Base-by-base conservation (phyloP, 1,139 yeast genomes). In the Hanseniaspora gamundiae region DNA sequence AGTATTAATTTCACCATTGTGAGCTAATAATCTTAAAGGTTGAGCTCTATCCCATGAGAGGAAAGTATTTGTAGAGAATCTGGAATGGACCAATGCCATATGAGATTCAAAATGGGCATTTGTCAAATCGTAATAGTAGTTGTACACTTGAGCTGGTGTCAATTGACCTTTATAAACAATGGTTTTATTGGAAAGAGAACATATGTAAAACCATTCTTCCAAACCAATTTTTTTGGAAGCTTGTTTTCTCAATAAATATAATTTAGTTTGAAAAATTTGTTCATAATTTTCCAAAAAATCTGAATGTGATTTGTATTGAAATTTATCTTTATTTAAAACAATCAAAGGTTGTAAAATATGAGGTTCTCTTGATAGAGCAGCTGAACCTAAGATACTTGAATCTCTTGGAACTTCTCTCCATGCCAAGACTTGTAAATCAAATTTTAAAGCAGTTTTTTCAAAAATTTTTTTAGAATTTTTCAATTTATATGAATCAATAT, bases 31-130 rank as follows among this genome's bases (percentile, higher is more conserved):
- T 65, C 98, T 76, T 57, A 88, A 74, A 42, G 98, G 98, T 67
- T 91, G 98, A 33, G 98, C 98, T 67, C 98, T 79, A 67, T 91
- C 98, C 98, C 98, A 91, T 20, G 95, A 84, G 42, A 98, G 98
- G 76, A 91, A 91, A 42, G 98, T 91, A 67, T 91, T 91, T 42
- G 98, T 91, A 45, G 96, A 87, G 73, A 91, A 91, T 64, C 98
- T 80, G 22, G 97, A 88, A 68, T 91, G 98, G 42, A 88, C 97
- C 45, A 91, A 74, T 19, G 96, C 95, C 71, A 91, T 86, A 61
- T 88, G 97, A 38, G 94, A 94, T 67, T 87, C 93, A 64, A 80
- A 91, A 59, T 87, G 94, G 35, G 87, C 91, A 62, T 87, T 87
- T 50, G 79, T 82, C 62, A 91, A 74, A 66, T 91, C 98, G 61